These are phyloP conservation scores for Begonia fuchsioides DNA, from an alignment of 306 rosid species.

Conservation along the genomic window DNA sequence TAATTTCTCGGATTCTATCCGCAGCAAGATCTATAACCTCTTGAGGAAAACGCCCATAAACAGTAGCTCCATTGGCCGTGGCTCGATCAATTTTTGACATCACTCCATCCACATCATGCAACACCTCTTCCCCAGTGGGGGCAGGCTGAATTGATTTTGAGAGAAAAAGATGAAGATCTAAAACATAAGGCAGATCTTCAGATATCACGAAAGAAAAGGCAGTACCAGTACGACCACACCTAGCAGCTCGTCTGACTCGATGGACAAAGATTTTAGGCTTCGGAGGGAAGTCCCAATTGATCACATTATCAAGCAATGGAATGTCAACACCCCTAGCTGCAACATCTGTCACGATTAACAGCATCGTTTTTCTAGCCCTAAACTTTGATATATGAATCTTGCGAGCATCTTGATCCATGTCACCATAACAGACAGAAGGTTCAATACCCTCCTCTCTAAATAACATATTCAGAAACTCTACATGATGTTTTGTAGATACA, in stretches of 20 bases:
- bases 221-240: constrained; percentile 87
- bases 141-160: constrained; percentile 73
- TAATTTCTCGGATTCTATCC: constrained; percentile 67
- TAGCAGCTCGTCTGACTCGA: constrained; percentile 92
- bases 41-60: constrained; percentile 92
- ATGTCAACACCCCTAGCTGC: constrained; percentile 96
- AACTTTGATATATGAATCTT: constrained; percentile 67
- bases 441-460: constrained; percentile 69
- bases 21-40: constrained; percentile 70
- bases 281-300: constrained; percentile 94
- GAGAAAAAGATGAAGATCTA: constrained; percentile 90
- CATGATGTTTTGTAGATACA: constrained; percentile 85
- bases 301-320: constrained; percentile 90
- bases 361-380: constrained; percentile 80
- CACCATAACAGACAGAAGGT: constrained; percentile 89
- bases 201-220: constrained; percentile 80
- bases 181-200: constrained; percentile 74
- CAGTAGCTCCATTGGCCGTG: constrained; percentile 54
- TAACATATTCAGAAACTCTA: constrained; percentile 61
- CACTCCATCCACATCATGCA: constrained; percentile 56
- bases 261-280: constrained; percentile 87
- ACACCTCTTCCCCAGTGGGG: constrained; percentile 76
- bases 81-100: constrained; percentile 59
- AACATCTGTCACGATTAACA: constrained; percentile 81
- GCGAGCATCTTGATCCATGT: constrained; percentile 99